These are phyloP conservation scores for Extremus antarcticus DNA, from an alignment of 495 filamentous ascomycete species.

Conservation along the genomic window DNA sequence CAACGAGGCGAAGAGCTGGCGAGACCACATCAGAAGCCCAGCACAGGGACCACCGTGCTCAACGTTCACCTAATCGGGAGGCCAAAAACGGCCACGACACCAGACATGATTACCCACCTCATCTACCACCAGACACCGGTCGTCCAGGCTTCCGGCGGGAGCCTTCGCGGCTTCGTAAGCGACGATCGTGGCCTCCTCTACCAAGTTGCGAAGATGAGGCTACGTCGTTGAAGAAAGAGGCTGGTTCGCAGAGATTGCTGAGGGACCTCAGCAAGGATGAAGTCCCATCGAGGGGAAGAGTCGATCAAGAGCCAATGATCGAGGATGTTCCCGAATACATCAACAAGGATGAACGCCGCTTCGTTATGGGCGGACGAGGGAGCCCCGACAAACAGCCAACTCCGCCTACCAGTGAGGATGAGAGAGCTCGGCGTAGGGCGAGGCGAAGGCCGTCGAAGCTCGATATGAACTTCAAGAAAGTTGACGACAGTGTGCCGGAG, in stretches of 20 bases:
- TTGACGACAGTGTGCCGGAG: constrained; percentile 19
- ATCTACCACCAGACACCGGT: constrained; percentile 6
- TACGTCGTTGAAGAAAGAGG: constrained; percentile 26
- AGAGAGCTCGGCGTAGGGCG: constrained; percentile 19
- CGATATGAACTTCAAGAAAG: constrained; percentile 17
- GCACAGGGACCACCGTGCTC: not conserved
- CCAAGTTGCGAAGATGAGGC: constrained; percentile 31
- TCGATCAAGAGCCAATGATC: constrained; percentile 34
- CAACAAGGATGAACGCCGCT: constrained; percentile 21
- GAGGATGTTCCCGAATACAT: constrained; percentile 15
- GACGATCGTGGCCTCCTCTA: constrained; percentile 25
- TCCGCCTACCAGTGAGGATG: constrained; percentile 17
- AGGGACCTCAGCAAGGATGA: constrained; percentile 22
- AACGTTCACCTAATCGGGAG: not conserved
- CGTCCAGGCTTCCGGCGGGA: constrained; percentile 14
- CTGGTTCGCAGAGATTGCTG: constrained; percentile 5
- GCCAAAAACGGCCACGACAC: constrained; percentile 11
- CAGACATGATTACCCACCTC: constrained; percentile 20
- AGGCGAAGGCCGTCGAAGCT: constrained; percentile 22
- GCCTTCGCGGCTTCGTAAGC: constrained; percentile 5
- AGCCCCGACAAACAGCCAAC: constrained; percentile 7
- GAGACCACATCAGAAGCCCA: constrained; percentile 1
- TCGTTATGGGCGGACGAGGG: constrained; percentile 19
- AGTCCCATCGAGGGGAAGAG: constrained; percentile 23
- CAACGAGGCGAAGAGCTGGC: constrained; percentile 9